Evolutionary conservation across 345 rosid genomes (phyloP), one percentile per base, ranked within the genome.

Genomic region (Ailanthus altissimus): DNA sequence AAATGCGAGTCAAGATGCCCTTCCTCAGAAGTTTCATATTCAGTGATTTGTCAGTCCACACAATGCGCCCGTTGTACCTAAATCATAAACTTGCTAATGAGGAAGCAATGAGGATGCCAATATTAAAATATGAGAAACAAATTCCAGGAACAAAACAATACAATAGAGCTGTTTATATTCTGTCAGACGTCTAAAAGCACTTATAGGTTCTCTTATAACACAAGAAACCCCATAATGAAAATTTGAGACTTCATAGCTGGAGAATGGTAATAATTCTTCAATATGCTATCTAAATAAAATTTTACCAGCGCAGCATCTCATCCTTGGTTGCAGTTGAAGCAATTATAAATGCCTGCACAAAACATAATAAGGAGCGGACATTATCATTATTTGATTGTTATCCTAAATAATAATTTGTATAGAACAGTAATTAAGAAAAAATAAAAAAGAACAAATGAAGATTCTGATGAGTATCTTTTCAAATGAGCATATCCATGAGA

Each of bases 231-330:
- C 16, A 25, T 38, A 16, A 28, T 67, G 13, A 62, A 69, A 36
- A 42, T 38, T 12, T 14, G 36, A 73, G 74, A 42, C 53, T 45
- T 65, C 26, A 32, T 56, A 75, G 71, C 0, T 69, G 47, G 20
- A 71, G 38, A 67, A 67, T 21, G 45, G 43, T 38, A 18, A 21
- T 23, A 68, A 28, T 50, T 63, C 66, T 18, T 67, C 65, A 54
- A 66, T 72, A 57, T 72, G 15, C 14, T 67, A 25, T 58, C 18
- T 65, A 66, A 43, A 53, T 77, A 56, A 74, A 42, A 50, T 66
- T 45, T 81, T 90, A 96, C 99, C 99, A 92, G 75, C 67, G 94
- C 73, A 90, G 92, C 99, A 93, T 92, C 88, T 96, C 99, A 75
- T 96, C 98, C 81, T 91, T 90, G 0, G 89, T 88, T 45, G 92